These are phyloP conservation scores for Microcos paniculata DNA, from an alignment of 345 rosid species.

Conservation along the genomic window DNA sequence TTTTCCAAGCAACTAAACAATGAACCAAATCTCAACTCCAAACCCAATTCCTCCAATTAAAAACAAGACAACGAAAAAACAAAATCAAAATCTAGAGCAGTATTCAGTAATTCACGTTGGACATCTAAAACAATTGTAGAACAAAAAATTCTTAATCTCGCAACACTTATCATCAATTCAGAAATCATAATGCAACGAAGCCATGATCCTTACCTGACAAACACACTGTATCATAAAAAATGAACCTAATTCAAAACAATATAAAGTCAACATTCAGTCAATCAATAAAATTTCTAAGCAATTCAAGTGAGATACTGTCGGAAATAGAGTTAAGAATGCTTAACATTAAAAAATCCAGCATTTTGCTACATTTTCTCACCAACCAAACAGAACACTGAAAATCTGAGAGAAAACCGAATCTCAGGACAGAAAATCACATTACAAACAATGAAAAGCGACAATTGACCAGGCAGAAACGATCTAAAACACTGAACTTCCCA, in stretches of 20 bases:
- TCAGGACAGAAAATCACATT: not conserved
- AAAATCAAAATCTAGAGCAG: not conserved
- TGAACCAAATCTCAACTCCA: not conserved
- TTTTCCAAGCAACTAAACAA: constrained; percentile 8
- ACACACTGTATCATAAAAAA: not conserved
- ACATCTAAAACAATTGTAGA: not conserved
- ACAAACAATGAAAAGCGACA: not conserved
- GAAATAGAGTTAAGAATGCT: not conserved
- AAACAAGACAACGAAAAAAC: not conserved
- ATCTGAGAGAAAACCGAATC: constrained; percentile 3
- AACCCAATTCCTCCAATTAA: not conserved
- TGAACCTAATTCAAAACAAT: not conserved
- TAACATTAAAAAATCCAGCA: not conserved
- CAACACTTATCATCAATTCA: not conserved
- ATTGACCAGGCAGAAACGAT: constrained; percentile 6
- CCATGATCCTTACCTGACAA: constrained; percentile 1
- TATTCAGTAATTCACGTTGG: not conserved
- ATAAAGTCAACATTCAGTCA: not conserved
- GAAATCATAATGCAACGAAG: not conserved
- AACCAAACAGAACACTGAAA: constrained; percentile 9
- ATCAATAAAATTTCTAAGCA: constrained; percentile 1
- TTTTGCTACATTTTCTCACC: constrained; percentile 10
- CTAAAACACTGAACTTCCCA: constrained; percentile 4
- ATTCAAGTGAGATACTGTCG: not conserved
- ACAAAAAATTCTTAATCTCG: not conserved